Base-by-base conservation (phyloP, 2,329 filamentous ascomycete genomes). In the Fusarium sp. region DNA sequence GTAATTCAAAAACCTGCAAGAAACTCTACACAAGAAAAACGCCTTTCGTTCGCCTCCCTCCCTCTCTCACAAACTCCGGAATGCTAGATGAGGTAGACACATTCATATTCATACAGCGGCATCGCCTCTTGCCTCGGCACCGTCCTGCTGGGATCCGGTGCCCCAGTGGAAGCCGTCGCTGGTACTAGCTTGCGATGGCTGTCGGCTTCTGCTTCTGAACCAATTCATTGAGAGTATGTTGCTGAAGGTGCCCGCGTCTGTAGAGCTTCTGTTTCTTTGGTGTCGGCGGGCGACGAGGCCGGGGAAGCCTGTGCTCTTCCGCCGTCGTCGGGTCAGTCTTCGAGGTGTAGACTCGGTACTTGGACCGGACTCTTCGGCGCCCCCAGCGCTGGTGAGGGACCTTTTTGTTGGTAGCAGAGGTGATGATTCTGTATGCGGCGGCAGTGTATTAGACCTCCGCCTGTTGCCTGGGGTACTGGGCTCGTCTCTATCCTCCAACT, bases 401-500 rank as follows among this genome's bases (percentile, higher is more conserved):
- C 80, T 76, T 48, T 78, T 75, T 15, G 77, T 63, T 39, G 70
- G 61, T 18, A 85, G 74, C 13, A 86, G 74, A 5, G 82, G 81
- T 2, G 81, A 79, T 7, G 78, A 78, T 51, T 85, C 83, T 34
- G 72, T 76, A 18, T 77, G 74, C 2, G 75, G 78, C 1, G 86
- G 84, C 36, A 88, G 62, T 4, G 86, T 87, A 55, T 80, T 84
- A 13, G 86, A 86, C 15, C 86, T 83, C 24, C 80, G 76, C 45
- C 84, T 80, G 42, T 75, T 78, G 5, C 77, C 71, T 1, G 81
- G 78, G 52, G 81, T 80, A 58, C 78, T 81, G 31, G 81, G 78
- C 20, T 81, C 79, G 51, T 88, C 86, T 40, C 91, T 89, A 73
- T 97, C 94, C 75, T 96, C 91, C 15, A 97, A 85, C 77, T 97